phyloP scores from a whole-genome alignment of 176 grass and related monocot species.

The Alopecurus myosuroides region DNA sequence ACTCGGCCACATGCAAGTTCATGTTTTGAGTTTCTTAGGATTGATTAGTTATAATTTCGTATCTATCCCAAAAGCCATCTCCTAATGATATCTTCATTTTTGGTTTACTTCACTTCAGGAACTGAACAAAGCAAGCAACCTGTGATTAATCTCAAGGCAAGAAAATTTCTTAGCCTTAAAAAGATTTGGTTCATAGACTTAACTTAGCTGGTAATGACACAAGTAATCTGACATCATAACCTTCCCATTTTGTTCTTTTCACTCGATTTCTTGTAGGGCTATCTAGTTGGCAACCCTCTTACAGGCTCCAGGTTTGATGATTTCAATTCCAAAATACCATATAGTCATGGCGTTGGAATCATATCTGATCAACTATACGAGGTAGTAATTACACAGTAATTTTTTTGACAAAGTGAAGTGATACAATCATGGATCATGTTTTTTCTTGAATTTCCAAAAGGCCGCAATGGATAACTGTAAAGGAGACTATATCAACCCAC shows the following conservation, averaged over 20 bases:
- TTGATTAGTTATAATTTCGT: too few relatives aligned
- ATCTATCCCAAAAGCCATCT: too few relatives aligned
- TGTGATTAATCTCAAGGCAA: constrained; percentile 36
- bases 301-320: constrained; percentile 12
- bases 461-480: constrained; percentile 9
- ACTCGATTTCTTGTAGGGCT: constrained; percentile 25
- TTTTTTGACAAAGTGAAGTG: neutral
- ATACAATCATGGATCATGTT: neutral
- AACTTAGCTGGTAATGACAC: neutral
- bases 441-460: neutral
- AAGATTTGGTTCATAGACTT: too few relatives aligned
- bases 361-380: constrained; percentile 1
- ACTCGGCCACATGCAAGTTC: too few relatives aligned
- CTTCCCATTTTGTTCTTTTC: neutral
- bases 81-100: too few relatives aligned
- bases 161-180: neutral
- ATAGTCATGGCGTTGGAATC: too few relatives aligned
- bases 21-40: too few relatives aligned
- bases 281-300: constrained; percentile 40
- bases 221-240: neutral
- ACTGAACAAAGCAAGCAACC: constrained; percentile 28
- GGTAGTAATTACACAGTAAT: neutral
- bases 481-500: constrained; percentile 20
- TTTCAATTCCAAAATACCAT: neutral
- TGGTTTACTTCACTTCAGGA: constrained; percentile 1